phyloP scores from a whole-genome alignment of 495 filamentous ascomycete genomes.

The Penicillium canariense region DNA sequence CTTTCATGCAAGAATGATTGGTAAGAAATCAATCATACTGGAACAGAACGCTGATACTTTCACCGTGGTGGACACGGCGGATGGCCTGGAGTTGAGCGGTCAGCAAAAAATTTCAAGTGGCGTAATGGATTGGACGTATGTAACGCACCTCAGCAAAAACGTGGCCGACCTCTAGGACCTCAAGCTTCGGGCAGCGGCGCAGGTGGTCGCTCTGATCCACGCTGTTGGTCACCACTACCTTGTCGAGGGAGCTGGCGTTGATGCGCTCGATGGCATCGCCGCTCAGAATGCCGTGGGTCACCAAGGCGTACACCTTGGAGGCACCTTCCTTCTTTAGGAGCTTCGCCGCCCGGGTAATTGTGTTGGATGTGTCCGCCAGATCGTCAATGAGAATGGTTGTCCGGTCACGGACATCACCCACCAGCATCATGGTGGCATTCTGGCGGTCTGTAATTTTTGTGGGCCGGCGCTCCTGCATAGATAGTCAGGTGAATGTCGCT shows the following conservation, averaged over 20 bases:
- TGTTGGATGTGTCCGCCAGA: constrained; percentile 92
- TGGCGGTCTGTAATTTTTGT: constrained; percentile 89
- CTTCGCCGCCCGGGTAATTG: constrained; percentile 95
- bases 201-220: constrained; percentile 85
- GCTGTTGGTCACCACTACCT: constrained; percentile 90
- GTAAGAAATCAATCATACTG: constrained; percentile 64
- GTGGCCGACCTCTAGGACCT: constrained; percentile 85
- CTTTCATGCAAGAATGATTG: not conserved
- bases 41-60: constrained; percentile 96
- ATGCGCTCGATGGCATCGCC: constrained; percentile 94
- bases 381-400: constrained; percentile 92
- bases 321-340: constrained; percentile 93
- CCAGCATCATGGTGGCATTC: constrained; percentile 98
- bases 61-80: constrained; percentile 92
- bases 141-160: constrained; percentile 83
- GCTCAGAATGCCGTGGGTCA: constrained; percentile 92
- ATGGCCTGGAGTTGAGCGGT: constrained; percentile 63
- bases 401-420: constrained; percentile 79
- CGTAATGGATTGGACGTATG: constrained; percentile 4
- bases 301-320: constrained; percentile 77
- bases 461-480: constrained; percentile 82
- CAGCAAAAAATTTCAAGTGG: constrained; percentile 9
- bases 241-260: constrained; percentile 85
- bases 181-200: constrained; percentile 74
- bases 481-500: constrained; percentile 19